A percentile compares a stretch with the other conserved stretches of the same genome.
phyloP scores from a whole-genome alignment of 768 basidiomycete species.

The Serendipita sp. region DNA sequence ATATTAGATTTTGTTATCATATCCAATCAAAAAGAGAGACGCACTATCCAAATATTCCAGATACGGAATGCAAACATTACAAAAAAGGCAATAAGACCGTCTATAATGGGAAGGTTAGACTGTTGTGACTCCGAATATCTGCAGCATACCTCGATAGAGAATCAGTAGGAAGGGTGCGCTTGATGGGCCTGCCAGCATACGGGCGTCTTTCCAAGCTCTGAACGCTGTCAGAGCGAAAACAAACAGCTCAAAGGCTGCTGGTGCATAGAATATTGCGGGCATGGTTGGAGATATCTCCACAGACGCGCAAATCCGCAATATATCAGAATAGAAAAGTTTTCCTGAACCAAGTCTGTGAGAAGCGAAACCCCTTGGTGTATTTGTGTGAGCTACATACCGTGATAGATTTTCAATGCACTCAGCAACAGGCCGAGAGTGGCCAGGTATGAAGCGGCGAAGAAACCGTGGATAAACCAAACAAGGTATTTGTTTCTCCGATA shows the following conservation, averaged over 20 bases:
- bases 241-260: neutral
- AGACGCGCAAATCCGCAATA: neutral
- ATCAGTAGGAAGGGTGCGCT: neutral
- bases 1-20: neutral
- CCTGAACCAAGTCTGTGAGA: neutral
- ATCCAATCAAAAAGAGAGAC: neutral
- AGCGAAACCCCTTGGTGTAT: neutral
- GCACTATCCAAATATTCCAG: neutral
- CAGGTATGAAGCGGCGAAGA: neutral
- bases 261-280: conserved; percentile 1
- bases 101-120: neutral
- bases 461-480: conserved; percentile 1
- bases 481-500: neutral
- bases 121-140: neutral
- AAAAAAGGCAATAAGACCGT: neutral
- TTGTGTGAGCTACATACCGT: neutral
- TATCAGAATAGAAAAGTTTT: neutral
- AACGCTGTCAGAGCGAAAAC: neutral
- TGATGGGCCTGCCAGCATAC: neutral
- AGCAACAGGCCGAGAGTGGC: neutral
- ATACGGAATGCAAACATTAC: neutral
- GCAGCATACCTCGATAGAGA: conserved; percentile 1
- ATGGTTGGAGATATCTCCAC: neutral
- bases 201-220: neutral
- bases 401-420: neutral